A percentile compares a stretch with the other conserved stretches of the same genome.
Evolutionary conservation across 176 grass and related monocot species (phyloP).

Genomic region (maize (Zea mays)): DNA sequence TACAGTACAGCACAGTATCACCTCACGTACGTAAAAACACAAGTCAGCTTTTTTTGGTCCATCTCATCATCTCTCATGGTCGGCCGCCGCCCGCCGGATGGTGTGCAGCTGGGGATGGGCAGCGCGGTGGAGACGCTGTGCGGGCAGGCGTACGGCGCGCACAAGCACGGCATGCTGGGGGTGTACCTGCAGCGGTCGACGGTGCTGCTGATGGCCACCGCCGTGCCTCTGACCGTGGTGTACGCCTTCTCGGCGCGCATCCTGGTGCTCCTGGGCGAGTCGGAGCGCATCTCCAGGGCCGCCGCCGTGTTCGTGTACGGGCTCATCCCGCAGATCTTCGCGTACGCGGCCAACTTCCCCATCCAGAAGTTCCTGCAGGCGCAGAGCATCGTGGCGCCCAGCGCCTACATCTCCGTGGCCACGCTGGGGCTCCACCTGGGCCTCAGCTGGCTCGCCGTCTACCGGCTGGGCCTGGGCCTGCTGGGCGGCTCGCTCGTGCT

Average conservation of each 20-base stretch:
- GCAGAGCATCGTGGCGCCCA: constrained; percentile 87
- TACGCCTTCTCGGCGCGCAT: constrained; percentile 65
- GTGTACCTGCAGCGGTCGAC: constrained; percentile 76
- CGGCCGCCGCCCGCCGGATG: constrained; percentile 68
- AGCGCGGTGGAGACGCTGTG: constrained; percentile 83
- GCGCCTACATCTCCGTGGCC: constrained; percentile 63
- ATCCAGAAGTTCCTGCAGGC: constrained; percentile 91
- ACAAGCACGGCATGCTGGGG: constrained; percentile 76
- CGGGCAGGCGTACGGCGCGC: constrained; percentile 71
- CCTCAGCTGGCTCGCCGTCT: constrained; percentile 67
- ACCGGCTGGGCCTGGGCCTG: constrained; percentile 55
- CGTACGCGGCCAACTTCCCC: constrained; percentile 81
- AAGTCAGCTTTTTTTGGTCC: no score
- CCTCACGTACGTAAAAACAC: no score
- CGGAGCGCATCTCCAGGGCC: constrained; percentile 65
- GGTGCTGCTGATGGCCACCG: constrained; percentile 67
- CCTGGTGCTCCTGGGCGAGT: constrained; percentile 63
- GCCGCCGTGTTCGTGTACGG: constrained; percentile 67
- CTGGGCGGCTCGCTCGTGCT: constrained; percentile 72
- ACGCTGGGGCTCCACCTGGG: constrained; percentile 52
- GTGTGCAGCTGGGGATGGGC: constrained; percentile 73
- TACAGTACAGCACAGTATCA: no score
- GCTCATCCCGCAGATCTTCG: constrained; percentile 96
- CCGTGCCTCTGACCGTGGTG: constrained; percentile 61
- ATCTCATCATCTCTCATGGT: no score